Evolutionary conservation across 495 filamentous ascomycete genomes (phyloP), one percentile per base, ranked within the genome.

Genomic region (Oleoguttula mirabilis): DNA sequence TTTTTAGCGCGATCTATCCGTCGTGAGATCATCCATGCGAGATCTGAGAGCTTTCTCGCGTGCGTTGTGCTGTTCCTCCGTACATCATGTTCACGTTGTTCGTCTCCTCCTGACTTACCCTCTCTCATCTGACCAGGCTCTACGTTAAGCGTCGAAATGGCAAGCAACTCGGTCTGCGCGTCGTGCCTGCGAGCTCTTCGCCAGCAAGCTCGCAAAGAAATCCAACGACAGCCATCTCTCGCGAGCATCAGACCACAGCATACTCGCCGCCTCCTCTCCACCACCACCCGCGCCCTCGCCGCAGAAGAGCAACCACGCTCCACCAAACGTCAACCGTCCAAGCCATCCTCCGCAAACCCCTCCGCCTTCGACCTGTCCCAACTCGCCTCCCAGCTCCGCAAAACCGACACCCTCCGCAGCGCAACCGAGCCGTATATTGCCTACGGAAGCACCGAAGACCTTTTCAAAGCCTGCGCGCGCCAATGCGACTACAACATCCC

Each of bases 401-500:
- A 34, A 14, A 17, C 20, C 27, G 7, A 33, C 36, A 21, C 37
- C 32, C 43, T 51, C 20, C 32, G 34, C 38, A 10, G 10, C 32
- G 44, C 49, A 2, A 48, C 49, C 7, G 49, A 52, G 19, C 49
- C 49, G 38, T 92, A 90, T 56, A 66, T 80, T 22, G 82, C 82
- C 11, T 85, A 83, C 54, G 75, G 74, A 41, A 73, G 77, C 39
- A 93, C 85, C 16, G 77, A 90, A 62, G 68, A 71, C 36, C 67
- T 94, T 17, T 84, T 82, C 57, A 79, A 81, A 50, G 71, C 80
- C 49, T 94, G 88, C 60, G 74, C 78, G 6, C 60, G 51, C 20
- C 81, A 87, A 54, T 87, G 80, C 27, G 74, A 75, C 32, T 96
- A 96, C 56, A 65, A 59, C 12, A 55, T 68, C 17, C 65, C 64